Evolutionary conservation across 495 filamentous ascomycete species (phyloP), one percentile per base, ranked within the genome.

Genomic region (Penicillium lividum): DNA sequence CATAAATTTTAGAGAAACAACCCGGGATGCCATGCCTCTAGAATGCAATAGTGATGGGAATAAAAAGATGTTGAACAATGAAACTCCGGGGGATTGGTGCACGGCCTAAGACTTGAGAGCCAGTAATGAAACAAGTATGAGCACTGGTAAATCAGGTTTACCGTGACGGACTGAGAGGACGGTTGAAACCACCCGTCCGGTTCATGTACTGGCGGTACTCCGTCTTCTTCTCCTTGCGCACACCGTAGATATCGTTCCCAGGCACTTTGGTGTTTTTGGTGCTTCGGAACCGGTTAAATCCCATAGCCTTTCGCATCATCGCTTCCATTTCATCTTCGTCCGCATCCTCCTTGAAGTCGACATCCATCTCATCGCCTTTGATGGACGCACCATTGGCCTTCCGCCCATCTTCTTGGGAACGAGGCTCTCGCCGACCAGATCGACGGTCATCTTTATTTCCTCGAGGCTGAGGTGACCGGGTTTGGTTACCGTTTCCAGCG

Each of bases 171-270:
- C 82, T 86, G 59, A 98, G 81, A 42, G 94, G 92, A 66, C 94
- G 79, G 73, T 98, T 98, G 80, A 98, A 98, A 44, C 94, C 94
- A 46, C 93, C 93, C n/a, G 86, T 75, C 54, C 94, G 88, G 72
- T 98, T 98, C 94, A 98, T 98, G 71, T 98, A 98, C 83, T 98
- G 94, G 68, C 94, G 80, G 68, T 97, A 97, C 80, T 95, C 85
- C 6, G 88, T 90, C 82, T 91, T 91, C 86, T 96, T 98, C 77
- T 96, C 93, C 80, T 96, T 97, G 57, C 88, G 77, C 30, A 97
- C 86, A 6, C 80, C 90, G 50, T 88, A 92, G 53, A 91, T 84
- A 65, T 96, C 83, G 68, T 98, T 98, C 7, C 94, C 94, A 7
- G 85, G 81, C 0, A 98, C 86, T 68, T 98, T 97, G 62, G 89